phyloP scores from a whole-genome alignment of 768 basidiomycete species.

The Calocera cornea region DNA sequence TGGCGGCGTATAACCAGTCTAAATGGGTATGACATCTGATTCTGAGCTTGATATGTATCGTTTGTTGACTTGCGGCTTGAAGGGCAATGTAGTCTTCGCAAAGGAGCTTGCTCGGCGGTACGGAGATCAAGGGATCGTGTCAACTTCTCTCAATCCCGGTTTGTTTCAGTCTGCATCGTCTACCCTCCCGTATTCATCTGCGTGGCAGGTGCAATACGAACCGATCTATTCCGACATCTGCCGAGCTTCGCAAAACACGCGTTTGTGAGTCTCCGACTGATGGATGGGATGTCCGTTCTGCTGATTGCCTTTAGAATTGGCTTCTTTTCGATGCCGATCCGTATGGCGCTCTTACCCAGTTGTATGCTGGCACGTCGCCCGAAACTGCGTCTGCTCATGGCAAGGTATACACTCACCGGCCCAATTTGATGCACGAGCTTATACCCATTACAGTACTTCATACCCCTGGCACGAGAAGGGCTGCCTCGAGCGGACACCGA shows the following conservation, averaged over 20 bases:
- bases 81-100: conserved; percentile 36
- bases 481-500: conserved; percentile 20
- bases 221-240: neutral
- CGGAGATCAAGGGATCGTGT: conserved; percentile 35
- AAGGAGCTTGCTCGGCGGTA: conserved; percentile 37
- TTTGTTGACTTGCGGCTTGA: neutral
- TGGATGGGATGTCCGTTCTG: neutral
- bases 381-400: conserved; percentile 31
- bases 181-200: too few relatives aligned
- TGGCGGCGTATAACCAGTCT: neutral
- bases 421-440: too few relatives aligned
- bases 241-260: neutral
- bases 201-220: neutral
- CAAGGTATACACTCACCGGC: too few relatives aligned
- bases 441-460: conserved; percentile 27
- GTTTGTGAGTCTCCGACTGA: neutral
- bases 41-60: too few relatives aligned
- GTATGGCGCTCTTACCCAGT: conserved; percentile 31
- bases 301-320: neutral
- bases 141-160: conserved; percentile 32
- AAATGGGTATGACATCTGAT: conserved; percentile 9
- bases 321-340: neutral
- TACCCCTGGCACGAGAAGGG: conserved; percentile 36
- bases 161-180: neutral
- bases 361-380: conserved; percentile 33